A percentile compares a stretch with the other conserved stretches of the same genome.
Conservation (phyloP, 1,139 yeast species). For the Yamadazyma dendronema region DNA sequence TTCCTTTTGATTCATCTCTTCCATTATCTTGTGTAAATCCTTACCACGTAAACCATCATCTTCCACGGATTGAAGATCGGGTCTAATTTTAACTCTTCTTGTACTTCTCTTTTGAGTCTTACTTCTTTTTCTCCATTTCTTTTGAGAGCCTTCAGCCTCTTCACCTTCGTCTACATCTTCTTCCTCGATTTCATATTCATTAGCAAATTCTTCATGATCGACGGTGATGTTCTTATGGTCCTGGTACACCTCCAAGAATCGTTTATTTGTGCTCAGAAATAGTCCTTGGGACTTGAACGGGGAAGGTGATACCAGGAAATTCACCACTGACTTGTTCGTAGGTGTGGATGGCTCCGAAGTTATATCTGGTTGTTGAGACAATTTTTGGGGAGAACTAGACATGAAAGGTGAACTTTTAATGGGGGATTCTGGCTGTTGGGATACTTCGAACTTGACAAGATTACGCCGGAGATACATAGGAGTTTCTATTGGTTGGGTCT, state of each 20-base stretch:
- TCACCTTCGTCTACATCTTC: conserved; percentile 7
- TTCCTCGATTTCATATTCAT: conserved; percentile 6
- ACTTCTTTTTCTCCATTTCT: conserved; percentile 24
- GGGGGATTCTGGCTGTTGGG: neutral
- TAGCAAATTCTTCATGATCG: conserved; percentile 16
- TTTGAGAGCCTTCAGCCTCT: neutral
- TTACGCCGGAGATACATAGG: conserved; percentile 34
- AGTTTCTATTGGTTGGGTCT: conserved; percentile 20
- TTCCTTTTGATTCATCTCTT: conserved; percentile 26
- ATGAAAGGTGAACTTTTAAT: conserved; percentile 10
- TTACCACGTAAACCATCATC: conserved; percentile 28
- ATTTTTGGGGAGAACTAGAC: neutral
- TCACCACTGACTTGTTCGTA: conserved; percentile 4
- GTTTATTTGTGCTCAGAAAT: conserved; percentile 18
- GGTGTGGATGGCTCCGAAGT: neutral
- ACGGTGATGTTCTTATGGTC: conserved; percentile 29
- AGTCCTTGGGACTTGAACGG: conserved; percentile 42
- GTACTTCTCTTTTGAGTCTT: conserved; percentile 63
- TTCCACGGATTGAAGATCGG: conserved; percentile 23
- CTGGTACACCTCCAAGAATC: conserved; percentile 36
- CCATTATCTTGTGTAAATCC: conserved; percentile 42
- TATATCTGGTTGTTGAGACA: neutral
- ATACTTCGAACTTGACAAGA: conserved; percentile 21
- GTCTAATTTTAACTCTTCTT: conserved; percentile 56
- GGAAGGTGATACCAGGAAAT: conserved; percentile 45